A percentile compares a stretch with the other conserved stretches of the same genome.
These are phyloP conservation scores for Tuber calosporum DNA, from an alignment of 495 filamentous ascomycete genomes.

Conservation along the genomic window DNA sequence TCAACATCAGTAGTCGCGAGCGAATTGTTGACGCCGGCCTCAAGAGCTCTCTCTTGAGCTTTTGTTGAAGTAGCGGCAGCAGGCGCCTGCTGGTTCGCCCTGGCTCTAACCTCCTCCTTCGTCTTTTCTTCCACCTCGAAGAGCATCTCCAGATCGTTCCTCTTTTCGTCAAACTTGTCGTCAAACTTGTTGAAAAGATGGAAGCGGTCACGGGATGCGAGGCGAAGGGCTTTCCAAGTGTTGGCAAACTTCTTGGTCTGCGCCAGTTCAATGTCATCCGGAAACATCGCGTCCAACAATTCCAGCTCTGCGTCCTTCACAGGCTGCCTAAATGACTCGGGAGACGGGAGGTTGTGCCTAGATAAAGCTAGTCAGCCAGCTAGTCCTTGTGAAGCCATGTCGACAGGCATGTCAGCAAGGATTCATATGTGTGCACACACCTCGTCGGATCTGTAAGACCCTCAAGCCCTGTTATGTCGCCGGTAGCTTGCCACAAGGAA, in stretches of 20 bases:
- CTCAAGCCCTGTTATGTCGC: slow-evolving; percentile 50
- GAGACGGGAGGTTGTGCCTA: slow-evolving; percentile 48
- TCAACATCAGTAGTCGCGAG: background rate
- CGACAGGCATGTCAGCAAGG: background rate
- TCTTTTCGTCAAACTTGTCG: slow-evolving; percentile 45
- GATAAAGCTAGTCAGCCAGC: slow-evolving; percentile 30
- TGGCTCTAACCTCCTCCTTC: slow-evolving; percentile 34
- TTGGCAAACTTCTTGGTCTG: slow-evolving; percentile 70
- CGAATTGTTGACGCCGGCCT: slow-evolving; percentile 29
- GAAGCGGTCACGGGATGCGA: slow-evolving; percentile 65
- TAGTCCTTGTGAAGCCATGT: background rate
- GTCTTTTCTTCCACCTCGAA: slow-evolving; percentile 39
- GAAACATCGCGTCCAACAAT: slow-evolving; percentile 66
- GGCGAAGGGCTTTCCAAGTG: slow-evolving; percentile 76
- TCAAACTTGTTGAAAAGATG: slow-evolving; percentile 78
- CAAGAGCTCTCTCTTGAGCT: slow-evolving; percentile 17
- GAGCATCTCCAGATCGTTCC: slow-evolving; percentile 41
- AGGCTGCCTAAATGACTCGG: slow-evolving; percentile 49
- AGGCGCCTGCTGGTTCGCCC: slow-evolving; percentile 28
- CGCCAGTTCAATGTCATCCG: slow-evolving; percentile 61
- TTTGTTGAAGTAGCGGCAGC: slow-evolving; percentile 4
- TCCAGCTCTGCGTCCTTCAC: slow-evolving; percentile 52
- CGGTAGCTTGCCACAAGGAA: slow-evolving; percentile 61
- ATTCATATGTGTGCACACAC: slow-evolving; percentile 40
- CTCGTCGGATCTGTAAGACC: slow-evolving; percentile 54